Evolutionary conservation across 106 monocot species (phyloP), one percentile per base, ranked within the genome.

Genomic region (Dactylorhiza incarnata): DNA sequence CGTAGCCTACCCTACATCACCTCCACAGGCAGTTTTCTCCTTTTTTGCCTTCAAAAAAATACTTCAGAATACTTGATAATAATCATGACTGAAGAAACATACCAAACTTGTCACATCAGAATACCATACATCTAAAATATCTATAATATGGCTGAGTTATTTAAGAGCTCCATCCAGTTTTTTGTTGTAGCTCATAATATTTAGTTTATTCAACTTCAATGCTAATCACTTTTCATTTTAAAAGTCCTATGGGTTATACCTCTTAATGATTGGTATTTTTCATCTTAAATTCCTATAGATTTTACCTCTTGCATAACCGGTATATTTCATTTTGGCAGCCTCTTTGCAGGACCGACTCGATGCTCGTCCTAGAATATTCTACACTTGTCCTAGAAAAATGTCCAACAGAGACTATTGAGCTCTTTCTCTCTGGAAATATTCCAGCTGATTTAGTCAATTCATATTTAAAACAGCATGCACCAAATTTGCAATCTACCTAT

Each of bases 361-460:
- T 99, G 87, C 88, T 99, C 79, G 99, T 92, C 79, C 77, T 99
- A 71, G 92, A 99, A 77, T 94, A 83, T 20, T 94, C 99, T 9
- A 87, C 86, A 61, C 81, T 84, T 82, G 88, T 94, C n/a, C 87
- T 99, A 43, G 89, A 99, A 81, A 89, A 91, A 81, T 92, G 94
- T 61, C 94, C 99, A 65, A 84, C 88, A 48, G 94, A 99, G 85
- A 94, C 99, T 37, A 99, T 99, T 76, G 94, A 94, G 68, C 86
- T 99, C 19, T 99, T 94, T 78, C 81, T 94, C 25, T 88, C 89
- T 54, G 94, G 91, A 85, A 99, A 99, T 90, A 82, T 99, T 80
- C 99, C 91, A 29, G 89, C 99, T 49, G 94, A 94, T 79, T 76
- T 99, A 85, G 94, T 99, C 52, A 94, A 99, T 80, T 99, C 99